These are phyloP conservation scores for Hymenoscyphus scutula DNA, from an alignment of 2,329 filamentous ascomycete species.

Conservation along the genomic window DNA sequence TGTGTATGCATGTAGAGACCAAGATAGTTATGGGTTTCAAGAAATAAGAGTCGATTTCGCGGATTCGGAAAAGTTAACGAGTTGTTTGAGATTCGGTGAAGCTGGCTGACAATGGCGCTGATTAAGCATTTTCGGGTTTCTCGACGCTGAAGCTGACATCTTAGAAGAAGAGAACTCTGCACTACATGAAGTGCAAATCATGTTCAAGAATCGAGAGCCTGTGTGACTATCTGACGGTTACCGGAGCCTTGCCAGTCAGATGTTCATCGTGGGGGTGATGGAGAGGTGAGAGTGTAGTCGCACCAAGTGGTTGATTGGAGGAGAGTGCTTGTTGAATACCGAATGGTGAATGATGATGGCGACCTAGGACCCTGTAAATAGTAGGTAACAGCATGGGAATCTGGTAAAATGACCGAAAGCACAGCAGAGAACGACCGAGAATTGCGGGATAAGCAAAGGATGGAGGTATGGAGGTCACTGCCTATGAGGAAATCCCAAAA, in stretches of 20 bases:
- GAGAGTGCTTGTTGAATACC: background rate
- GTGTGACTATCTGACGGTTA: background rate
- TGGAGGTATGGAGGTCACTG: background rate
- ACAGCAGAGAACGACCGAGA: background rate
- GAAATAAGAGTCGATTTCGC: background rate
- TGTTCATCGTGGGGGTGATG: background rate
- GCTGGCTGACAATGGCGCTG: background rate
- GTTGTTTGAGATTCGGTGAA: background rate
- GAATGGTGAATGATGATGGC: background rate
- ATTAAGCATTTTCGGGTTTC: background rate
- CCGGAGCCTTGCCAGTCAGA: background rate
- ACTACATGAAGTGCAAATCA: background rate
- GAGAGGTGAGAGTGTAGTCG: background rate
- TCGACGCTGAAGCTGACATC: background rate
- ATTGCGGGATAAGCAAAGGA: background rate
- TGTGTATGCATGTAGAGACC: background rate
- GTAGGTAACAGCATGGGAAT: background rate
- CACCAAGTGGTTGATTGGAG: background rate
- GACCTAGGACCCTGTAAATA: background rate
- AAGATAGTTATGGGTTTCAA: too few relatives aligned
- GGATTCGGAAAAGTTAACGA: background rate
- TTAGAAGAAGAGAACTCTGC: background rate
- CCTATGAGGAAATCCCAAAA: too few relatives aligned
- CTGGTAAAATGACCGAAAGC: background rate
- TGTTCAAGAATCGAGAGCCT: background rate